Evolutionary conservation across 2,329 filamentous ascomycete species (phyloP), one percentile per base, ranked within the genome.

Genomic region (Helotiales sp.): DNA sequence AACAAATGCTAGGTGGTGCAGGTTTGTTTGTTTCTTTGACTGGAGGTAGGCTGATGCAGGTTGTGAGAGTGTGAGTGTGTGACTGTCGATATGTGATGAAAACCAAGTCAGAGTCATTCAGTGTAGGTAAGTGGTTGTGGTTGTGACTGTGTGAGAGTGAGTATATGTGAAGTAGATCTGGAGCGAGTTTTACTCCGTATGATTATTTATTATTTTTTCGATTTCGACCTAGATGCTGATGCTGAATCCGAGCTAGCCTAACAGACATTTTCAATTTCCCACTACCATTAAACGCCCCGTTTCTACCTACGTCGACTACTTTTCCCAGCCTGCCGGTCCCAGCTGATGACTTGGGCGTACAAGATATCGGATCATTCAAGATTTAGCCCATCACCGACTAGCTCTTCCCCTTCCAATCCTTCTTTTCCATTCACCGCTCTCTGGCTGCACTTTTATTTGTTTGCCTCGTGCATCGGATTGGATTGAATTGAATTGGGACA

Each of bases 401-500:
- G 20, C 20, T 59, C 32, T 15, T n/a, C 55, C 28, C 32, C 20
- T 22, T 32, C 17, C 20, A 10, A 8, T 55, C 17, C n/a, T n/a
- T 55, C 28, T 30, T 34, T 61, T 30, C 40, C 45, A 63, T 66
- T 66, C 64, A 66, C 64, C 64, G 64, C 64, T 66, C 49, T 47
- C 24, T 32, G 8, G 59, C 28, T 20, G 30, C 60, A 49, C 43
- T 59, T 20, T 63, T 59, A 1, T 30, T 52, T 65, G 63, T 52
- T 65, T 58, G 20, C 32, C 17, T 59, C 8, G 26, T 45, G 17
- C 37, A 30, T 49, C 15, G 40, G 55, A 59, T 40, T 45, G 34
- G 43, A 47, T 15, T 49, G 40, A 11, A 47, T 52, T 37, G 30
- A n/a, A 52, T 52, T 40, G 10, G 52, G 52, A 55, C 30, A 37